phyloP scores from a whole-genome alignment of 345 rosid species.

The Erysimum cheiranthoides region DNA sequence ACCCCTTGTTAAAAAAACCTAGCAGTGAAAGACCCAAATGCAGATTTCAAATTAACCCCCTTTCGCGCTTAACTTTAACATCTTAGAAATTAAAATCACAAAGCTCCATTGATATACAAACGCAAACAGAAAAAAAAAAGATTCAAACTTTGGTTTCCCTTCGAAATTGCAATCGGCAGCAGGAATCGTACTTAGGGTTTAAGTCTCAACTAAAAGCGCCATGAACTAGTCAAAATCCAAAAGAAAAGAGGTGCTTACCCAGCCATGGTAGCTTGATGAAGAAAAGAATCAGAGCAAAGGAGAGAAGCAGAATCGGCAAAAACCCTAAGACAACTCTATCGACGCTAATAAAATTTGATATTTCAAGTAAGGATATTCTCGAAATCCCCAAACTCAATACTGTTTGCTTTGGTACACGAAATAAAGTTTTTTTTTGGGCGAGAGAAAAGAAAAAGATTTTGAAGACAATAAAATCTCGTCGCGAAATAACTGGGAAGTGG shows the following conservation, averaged over 20 bases:
- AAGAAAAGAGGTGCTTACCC: conserved; percentile 37
- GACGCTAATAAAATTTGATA: conserved; percentile 1
- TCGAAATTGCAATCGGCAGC: background rate
- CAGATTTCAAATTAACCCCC: background rate
- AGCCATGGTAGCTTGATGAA: conserved; percentile 44
- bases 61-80: conserved; percentile 5
- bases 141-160: background rate
- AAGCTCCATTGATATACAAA: conserved; percentile 11
- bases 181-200: background rate
- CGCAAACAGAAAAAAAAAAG: background rate
- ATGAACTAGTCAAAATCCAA: background rate
- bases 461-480: conserved; percentile 24
- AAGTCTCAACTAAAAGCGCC: background rate
- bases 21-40: conserved; percentile 19
- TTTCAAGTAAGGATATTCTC: background rate
- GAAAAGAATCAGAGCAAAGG: conserved; percentile 22
- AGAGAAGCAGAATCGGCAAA: conserved; percentile 20
- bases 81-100: background rate
- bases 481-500: conserved; percentile 32
- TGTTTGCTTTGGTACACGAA: conserved; percentile 12
- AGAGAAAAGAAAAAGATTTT: conserved; percentile 10
- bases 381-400: conserved; percentile 20
- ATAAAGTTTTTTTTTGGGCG: background rate
- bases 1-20: background rate
- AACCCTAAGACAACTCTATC: conserved; percentile 34